phyloP scores from a whole-genome alignment of 768 basidiomycete species.

The Tephrocybe sp. region DNA sequence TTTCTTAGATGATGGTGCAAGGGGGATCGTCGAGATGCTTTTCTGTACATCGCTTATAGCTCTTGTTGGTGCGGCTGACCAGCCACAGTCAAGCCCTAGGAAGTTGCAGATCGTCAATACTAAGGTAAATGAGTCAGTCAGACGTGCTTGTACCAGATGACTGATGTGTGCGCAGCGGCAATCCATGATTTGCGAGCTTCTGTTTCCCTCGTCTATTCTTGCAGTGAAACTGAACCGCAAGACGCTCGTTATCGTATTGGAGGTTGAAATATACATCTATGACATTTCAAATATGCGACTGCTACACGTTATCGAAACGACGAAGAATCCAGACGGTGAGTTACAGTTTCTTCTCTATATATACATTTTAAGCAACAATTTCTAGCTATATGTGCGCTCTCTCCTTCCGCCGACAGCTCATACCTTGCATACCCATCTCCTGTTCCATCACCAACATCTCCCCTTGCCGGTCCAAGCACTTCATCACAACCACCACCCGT shows the following conservation, averaged over 20 bases:
- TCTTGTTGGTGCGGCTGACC: constrained; percentile 93
- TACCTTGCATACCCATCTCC: constrained; percentile 97
- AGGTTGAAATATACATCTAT: constrained; percentile 98
- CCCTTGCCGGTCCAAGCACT: constrained; percentile 39
- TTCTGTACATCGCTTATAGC: constrained; percentile 99
- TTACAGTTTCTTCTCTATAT: neutral
- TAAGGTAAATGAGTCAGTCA: constrained; percentile 52
- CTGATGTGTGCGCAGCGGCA: constrained; percentile 58
- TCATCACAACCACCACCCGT: constrained; percentile 36
- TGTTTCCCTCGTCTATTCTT: constrained; percentile 95
- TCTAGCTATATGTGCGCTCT: constrained; percentile 89
- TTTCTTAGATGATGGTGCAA: constrained; percentile 79
- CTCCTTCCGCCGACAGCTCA: constrained; percentile 88
- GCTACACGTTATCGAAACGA: constrained; percentile 95
- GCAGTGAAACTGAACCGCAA: constrained; percentile 98
- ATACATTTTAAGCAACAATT: neutral
- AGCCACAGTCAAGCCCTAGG: constrained; percentile 84
- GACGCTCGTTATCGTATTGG: constrained; percentile 92
- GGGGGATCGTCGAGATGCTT: constrained; percentile 98
- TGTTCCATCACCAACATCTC: constrained; percentile 75
- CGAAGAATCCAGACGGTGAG: constrained; percentile 90
- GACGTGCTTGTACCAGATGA: neutral
- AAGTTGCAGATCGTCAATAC: constrained; percentile 98
- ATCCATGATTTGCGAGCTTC: constrained; percentile 97
- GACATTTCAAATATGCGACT: constrained; percentile 99